phyloP scores from a whole-genome alignment of 371 early-diverging fungal genomes.

The Dipsacomyces acuminosporus region DNA sequence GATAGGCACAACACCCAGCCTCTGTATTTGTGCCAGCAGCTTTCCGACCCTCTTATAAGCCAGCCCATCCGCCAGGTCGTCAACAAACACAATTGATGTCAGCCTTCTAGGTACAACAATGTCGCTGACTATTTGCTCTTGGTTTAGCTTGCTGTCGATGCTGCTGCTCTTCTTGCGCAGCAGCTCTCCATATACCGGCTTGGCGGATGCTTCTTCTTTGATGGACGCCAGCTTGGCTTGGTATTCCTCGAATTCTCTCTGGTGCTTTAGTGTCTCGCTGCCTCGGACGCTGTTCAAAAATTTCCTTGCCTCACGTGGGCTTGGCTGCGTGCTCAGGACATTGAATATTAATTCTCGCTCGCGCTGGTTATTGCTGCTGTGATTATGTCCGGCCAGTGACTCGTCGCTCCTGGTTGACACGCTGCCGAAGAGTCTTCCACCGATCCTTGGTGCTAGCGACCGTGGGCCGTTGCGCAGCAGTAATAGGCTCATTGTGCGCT shows the following conservation, averaged over 20 bases:
- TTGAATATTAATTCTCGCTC: conserved; percentile 40
- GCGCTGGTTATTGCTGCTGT: conserved; percentile 9
- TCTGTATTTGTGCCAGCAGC: conserved; percentile 44
- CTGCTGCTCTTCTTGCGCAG: conserved; percentile 1
- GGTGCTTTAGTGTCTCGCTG: conserved; percentile 37
- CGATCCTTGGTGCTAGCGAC: no score
- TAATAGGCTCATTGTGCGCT: no score
- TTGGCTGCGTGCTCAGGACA: conserved; percentile 60
- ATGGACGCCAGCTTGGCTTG: conserved; percentile 19
- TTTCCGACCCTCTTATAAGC: conserved; percentile 50
- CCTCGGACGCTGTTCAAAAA: conserved; percentile 61
- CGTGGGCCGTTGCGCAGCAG: no score
- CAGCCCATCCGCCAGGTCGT: conserved; percentile 56
- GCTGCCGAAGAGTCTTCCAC: no score
- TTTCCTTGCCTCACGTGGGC: conserved; percentile 70
- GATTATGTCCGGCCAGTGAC: no score
- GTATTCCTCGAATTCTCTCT: conserved; percentile 25
- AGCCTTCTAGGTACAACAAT: conserved; percentile 38
- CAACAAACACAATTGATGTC: conserved; percentile 54
- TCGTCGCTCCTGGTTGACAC: no score
- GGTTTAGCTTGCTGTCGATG: background rate
- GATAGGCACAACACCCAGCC: conserved; percentile 38
- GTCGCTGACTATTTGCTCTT: conserved; percentile 12
- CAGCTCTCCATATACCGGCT: conserved; percentile 22
- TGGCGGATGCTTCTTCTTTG: no score